Evolutionary conservation across 805 yeast genomes (phyloP), one percentile per base, ranked within the genome.

Genomic region (Ogataea zsoltii): DNA sequence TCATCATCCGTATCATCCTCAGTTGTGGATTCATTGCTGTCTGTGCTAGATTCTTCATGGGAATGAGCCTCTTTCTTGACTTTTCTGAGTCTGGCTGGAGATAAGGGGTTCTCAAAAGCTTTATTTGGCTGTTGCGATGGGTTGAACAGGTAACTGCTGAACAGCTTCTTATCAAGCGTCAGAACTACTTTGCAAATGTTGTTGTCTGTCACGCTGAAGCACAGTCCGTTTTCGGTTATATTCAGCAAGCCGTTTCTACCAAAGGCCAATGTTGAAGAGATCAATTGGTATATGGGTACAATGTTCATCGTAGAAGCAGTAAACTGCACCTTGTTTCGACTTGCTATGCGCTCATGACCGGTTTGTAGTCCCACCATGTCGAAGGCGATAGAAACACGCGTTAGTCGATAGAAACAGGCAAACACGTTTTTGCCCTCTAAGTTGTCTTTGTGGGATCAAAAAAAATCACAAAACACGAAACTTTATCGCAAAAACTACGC

Each of bases 171-270:
- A 46, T 70, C 76, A 21, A 74, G 43, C 1, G 69, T 66, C 19
- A 72, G 52, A n/a, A 66, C 60, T 0, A 66, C 65, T 48, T 58
- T 61, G 56, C 60, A 73, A 7, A 74, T 65, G 55, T 74, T 77
- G 18, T 71, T 70, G 44, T 71, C 74, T 35, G 71, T 75, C 4
- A 79, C 71, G 11, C 72, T 69, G 57, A 82, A 75, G 21, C 75
- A 70, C 11, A 82, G 51, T 0, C 85, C 86, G 37, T 77, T 77
- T 1, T 63, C 56, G 15, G 76, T 74, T 36, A 80, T 72, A 12
- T 54, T 62, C 19, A 66, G 44, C 2, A 56, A 25, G 42, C 66
- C 59, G 28, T 49, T 56, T 13, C 60, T 54, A 2, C 68, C 68
- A 55, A 64, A 62, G n/a, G 61, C 52, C 12, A 54, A 45, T 10